Evolutionary conservation across 257 asterid species (phyloP), one percentile per base, ranked within the genome.

Genomic region (Solanum dulcamara): DNA sequence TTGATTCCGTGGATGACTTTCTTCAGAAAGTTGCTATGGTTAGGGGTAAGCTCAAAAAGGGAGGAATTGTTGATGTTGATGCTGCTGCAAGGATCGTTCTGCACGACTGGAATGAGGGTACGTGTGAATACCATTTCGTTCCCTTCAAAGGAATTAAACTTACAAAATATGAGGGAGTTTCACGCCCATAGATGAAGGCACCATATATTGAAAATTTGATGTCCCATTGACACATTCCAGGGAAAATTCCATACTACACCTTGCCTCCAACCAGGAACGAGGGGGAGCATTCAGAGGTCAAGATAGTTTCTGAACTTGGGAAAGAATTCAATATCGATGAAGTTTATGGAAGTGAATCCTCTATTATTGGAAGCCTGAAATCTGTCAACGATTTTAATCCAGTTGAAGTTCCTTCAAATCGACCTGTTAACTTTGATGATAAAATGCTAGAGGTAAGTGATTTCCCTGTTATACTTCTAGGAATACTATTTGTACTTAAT

Each of bases 101-200:
- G 92, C 96, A 92, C 13, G 99, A 97, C 84, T 97, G 98, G 99
- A 97, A 97, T 89, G 95, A 92, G 89, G 98, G 99, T 96, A 92
- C 35, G 86, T 26, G 24, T 48, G 28, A 48, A 79, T 79, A 48
- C 6, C 15, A 50, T 48, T 32, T 46, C 48, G 10, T 48, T 10
- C n/a, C 44, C 18, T 48, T 28, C 2, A 2, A 14, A 79, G 30
- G 2, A 79, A 4, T 18, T 79, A 0, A 48, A 79, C 44, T 48
- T 79, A 3, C 62, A 48, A 26, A 9, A 44, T 77, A 46, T 77
- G 82, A 26, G 82, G 9, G 11, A 5, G n/a, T 79, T 48, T 28
- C 44, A 48, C 1, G 44, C 66, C 48, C 66, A 48, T 79, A 9
- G 28, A 51, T 48, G 42, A 48, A 44, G 33, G 26, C 44, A 79